Base-by-base conservation (phyloP, 352 stramenopile species). In the Phytophthora rubi region DNA sequence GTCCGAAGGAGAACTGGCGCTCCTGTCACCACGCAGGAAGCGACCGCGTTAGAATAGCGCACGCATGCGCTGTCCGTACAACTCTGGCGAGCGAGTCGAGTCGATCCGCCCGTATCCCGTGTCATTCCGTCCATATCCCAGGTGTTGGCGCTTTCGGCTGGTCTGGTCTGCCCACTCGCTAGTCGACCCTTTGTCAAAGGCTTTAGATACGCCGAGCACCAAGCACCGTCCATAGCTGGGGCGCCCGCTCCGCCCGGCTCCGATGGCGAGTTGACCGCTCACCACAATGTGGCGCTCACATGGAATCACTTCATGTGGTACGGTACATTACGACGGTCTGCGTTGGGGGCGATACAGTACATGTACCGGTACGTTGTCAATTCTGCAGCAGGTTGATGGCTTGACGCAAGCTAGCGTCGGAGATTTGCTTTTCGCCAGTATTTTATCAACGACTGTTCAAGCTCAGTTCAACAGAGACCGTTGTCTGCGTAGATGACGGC, bases 121-220 rank as follows among this genome's bases (percentile, higher is more conserved):
- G 66, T 54, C 60, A 47, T 70, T 74, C 61, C 64, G 35, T 58
- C 35, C 66, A 6, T 10, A 73, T 73, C 66, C 54, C 66, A 73
- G 48, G 45, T 73, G 60, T n/a, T 54, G 57, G 18, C 23, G 21
- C 3, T 9, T 56, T 54, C 30, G 18, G 16, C 58, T 65, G 59
- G 57, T 52, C 45, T 23, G 3, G 23, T 26, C 23, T 26, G 23
- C 18, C 21, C 13, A 39, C 21, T 28, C 21, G 55, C 42, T 63
- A 54, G 53, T 65, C 35, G 54, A 64, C 53, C 9, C 18, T 53
- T 26, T 26, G 23, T 26, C 23, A 26, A 26, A 26, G 23, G 23
- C 23, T 26, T 6, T 13, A 21, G 15, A 26, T 49, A 26, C 44
- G 16, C 44, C 44, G 44, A 49, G 44, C 44, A 49, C n/a, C 44